Evolutionary conservation across 495 filamentous ascomycete genomes (phyloP), one percentile per base, ranked within the genome.

Genomic region (Sphaerosporella brunnea): DNA sequence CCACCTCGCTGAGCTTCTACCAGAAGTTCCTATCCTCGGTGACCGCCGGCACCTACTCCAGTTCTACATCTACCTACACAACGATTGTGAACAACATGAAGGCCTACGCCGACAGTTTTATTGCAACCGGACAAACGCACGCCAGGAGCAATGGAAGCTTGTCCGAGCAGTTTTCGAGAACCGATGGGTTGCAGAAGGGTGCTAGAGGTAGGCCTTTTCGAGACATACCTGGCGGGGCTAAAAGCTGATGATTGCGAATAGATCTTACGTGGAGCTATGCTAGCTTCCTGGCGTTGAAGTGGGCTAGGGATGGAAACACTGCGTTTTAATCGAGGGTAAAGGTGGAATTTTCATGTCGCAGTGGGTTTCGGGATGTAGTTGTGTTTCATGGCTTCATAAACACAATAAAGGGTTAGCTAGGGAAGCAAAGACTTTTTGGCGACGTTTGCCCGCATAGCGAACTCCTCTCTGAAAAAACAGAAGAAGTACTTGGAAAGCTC

Each of bases 71-170:
- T 13, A 64, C 60, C 4, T 79, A 72, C 53, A 55, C 55, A 0
- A 57, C 62, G 4, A 69, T 79, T 26, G 59, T 72, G 7, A 53
- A 59, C 3, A 71, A 69, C 0, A 64, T 78, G 0, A 72, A 66
- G 44, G 64, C 61, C 2, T 79, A 78, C 47, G 75, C 74, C 2
- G 76, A 80, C 55, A 72, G 70, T 19, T 80, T 78, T 49, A 66
- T 73, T 1, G 62, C 65, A 5, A 53, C 73, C 2, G 65, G 71
- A 11, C 45, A 67, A 36, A 59, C 69, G 50, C 74, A 69, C 56
- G 77, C 56, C 34, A 69, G 55, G 34, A 41, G 53, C 13, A 69
- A 73, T 30, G 77, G 77, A 4, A 68, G 70, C 8, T 48, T 78
- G 34, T 63, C 66, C 4, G 77, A 81, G 52, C 75, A 81, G 51